Evolutionary conservation across 768 basidiomycete species (phyloP), one percentile per base, ranked within the genome.

Genomic region (Ramaria rubella): DNA sequence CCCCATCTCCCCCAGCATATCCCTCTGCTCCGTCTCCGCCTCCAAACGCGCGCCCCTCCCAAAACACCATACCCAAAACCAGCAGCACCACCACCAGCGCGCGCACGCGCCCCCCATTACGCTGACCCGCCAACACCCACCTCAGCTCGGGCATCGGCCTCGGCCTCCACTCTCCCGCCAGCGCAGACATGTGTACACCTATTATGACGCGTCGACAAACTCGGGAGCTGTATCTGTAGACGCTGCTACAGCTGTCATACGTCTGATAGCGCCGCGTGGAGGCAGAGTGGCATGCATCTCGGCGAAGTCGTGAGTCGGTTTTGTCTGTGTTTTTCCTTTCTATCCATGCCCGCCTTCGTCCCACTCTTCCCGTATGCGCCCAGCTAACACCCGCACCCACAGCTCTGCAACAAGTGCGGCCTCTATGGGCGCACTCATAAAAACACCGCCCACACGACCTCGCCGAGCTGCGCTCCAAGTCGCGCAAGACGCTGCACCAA

Each of bases 201-300:
- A n/a, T n/a, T 85, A 88, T 68, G 88, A 90, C 61, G 88, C 88
- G 0, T 79, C 86, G 1, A 89, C 87, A 90, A 90, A 70, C 75
- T 90, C 55, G 85, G 81, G 64, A 86, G 89, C 65, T 77, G 86
- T 38, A 84, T 90, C 49, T 77, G 88, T 24, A 71, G 88, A 34
- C 73, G 87, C 48, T 90, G 88, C 69, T 90, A 85, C 78, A 90
- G 90, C 67, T 90, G 88, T 68, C 84, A 84, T 67, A 90, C 87
- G 21, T 88, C 88, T 12, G 88, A 90, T 60, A 90, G 89, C 30
- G 85, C 83, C 49, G 90, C 87, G 24, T 90, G 88, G 88, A 71
- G 88, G 31, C 71, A 88, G 58, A 83, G 81, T 15, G 88, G 86
- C 64, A 77, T 90, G 58, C 83, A 80, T 58, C 87, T 86, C 1